Percentiles rank a stretch among this genome's conserved stretches.
Conservation (phyloP, 805 yeast genomes). For the Groenewaldozyma salmanticensis region DNA sequence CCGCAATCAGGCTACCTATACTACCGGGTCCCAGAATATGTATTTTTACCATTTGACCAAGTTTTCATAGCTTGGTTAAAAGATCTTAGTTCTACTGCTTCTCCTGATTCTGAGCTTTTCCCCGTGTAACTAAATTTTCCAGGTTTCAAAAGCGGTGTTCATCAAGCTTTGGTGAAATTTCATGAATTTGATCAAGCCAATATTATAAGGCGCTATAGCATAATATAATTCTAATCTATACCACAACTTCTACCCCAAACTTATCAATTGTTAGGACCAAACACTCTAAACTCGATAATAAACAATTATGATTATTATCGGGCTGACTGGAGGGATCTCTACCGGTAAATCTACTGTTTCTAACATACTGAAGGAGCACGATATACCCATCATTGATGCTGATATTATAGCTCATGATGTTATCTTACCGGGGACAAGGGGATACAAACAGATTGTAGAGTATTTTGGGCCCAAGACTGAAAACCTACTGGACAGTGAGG, state of each 20-base stretch:
- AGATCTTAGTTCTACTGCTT: too few species aligned
- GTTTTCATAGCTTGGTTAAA: too few species aligned
- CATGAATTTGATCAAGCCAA: too few species aligned
- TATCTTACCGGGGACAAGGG: conserved; percentile 69
- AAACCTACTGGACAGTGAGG: conserved; percentile 31
- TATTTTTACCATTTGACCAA: conserved; percentile 4
- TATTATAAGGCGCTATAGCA: too few species aligned
- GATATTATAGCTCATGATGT: conserved; percentile 81
- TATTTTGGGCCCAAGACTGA: conserved; percentile 45
- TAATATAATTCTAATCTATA: too few species aligned
- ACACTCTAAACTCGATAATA: too few species aligned
- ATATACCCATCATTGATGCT: conserved; percentile 70
- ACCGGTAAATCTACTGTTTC: conserved; percentile 96
- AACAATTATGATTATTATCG: conserved; percentile 91
- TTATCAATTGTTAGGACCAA: too few species aligned
- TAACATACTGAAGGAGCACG: conserved; percentile 39
- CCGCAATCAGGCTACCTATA: conserved; percentile 42
- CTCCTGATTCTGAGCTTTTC: too few species aligned
- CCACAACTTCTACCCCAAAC: too few species aligned
- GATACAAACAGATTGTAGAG: conserved; percentile 54
- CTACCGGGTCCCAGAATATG: conserved; percentile 44
- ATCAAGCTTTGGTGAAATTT: too few species aligned
- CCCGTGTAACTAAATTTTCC: too few species aligned
- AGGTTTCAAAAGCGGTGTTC: too few species aligned
- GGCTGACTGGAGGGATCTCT: conserved; percentile 97